A percentile compares a stretch with the other conserved stretches of the same genome.
Evolutionary conservation across 257 asterid species (phyloP).

Genomic region (Scutellaria minor): DNA sequence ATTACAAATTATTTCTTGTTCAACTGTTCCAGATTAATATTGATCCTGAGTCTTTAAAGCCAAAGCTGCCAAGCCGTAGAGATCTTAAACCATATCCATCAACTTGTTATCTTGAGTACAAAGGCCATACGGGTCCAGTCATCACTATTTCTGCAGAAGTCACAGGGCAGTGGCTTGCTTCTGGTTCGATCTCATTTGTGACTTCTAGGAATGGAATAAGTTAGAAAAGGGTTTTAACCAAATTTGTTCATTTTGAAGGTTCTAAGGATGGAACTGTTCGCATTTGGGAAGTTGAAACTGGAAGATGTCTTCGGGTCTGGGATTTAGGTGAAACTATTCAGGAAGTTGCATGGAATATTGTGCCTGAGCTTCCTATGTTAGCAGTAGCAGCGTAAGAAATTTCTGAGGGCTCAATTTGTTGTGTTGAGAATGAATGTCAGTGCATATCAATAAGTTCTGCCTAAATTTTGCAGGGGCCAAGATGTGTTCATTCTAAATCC

Average conservation of each 20-base stretch:
- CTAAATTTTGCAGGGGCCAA: slow-evolving; percentile 60
- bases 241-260: slow-evolving; percentile 53
- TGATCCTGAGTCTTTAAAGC: slow-evolving; percentile 95
- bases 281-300: slow-evolving; percentile 96
- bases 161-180: slow-evolving; percentile 96
- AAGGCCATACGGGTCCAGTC: slow-evolving; percentile 93
- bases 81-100: slow-evolving; percentile 93
- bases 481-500: slow-evolving; percentile 74
- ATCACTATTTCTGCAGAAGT: slow-evolving; percentile 71
- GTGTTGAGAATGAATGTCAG: slow-evolving; percentile 26
- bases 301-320: slow-evolving; percentile 86
- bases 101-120: slow-evolving; percentile 92
- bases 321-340: slow-evolving; percentile 72
- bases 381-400: slow-evolving; percentile 84
- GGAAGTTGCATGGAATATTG: slow-evolving; percentile 91
- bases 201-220: slow-evolving; percentile 12
- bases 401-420: slow-evolving; percentile 6
- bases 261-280: slow-evolving; percentile 95
- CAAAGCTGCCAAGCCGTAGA: slow-evolving; percentile 90
- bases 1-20: slow-evolving; percentile 13
- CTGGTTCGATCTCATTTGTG: slow-evolving; percentile 60
- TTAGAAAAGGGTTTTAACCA: slow-evolving; percentile 21
- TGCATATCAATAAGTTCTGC: slow-evolving; percentile 28
- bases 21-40: slow-evolving; percentile 70
- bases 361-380: slow-evolving; percentile 74